Base-by-base conservation (phyloP, 2,329 filamentous ascomycete genomes). In the Cyphellophora europaea region DNA sequence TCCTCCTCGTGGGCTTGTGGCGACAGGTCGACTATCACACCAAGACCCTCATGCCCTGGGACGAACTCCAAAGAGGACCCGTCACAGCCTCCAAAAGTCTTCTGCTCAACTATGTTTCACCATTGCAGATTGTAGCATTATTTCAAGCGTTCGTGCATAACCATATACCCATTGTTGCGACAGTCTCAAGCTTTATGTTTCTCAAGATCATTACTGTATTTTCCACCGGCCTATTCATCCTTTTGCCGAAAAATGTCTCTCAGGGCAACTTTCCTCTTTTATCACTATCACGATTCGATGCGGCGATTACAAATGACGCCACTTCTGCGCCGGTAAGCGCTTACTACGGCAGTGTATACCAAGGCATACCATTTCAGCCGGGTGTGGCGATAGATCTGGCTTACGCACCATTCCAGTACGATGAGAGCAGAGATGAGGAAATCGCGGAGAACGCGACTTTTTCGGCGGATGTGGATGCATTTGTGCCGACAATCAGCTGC, bases 1-100 rank as follows among this genome's bases (percentile, higher is more conserved):
- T 57, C 11, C 30, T 57, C 15, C 38, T 53, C 13, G 44, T 49
- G 6, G 48, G 50, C 8, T 34, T 49, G 13, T 57, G 53, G 53
- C 45, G 47, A 18, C 51, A 56, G 41, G 53, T 58, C 19, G 54
- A 57, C 32, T 47, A 55, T 34, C 35, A 48, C 21, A 47, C 45
- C 32, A 57, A 56, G 41, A 44, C 51, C 30, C 38, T 54, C 15
- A 52, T 51, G 41, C 52, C 55, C 2, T 58, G 55, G 51, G 49
- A 53, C 18, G 50, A 53, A 31, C 44, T 58, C 14, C 49, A 50
- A 19, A 40, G 44, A 25, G 53, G 49, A 1, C 47, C 47, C 6
- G 30, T 43, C 10, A 36, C 43, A 8, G 36, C 46, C 10, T 45
- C 49, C 6, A 51, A 52, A 37, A 53, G 51, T 25, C 39, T 58